Evolutionary conservation across 2,329 filamentous ascomycete genomes (phyloP).

Genomic region (Talaromyces pinophilus): DNA sequence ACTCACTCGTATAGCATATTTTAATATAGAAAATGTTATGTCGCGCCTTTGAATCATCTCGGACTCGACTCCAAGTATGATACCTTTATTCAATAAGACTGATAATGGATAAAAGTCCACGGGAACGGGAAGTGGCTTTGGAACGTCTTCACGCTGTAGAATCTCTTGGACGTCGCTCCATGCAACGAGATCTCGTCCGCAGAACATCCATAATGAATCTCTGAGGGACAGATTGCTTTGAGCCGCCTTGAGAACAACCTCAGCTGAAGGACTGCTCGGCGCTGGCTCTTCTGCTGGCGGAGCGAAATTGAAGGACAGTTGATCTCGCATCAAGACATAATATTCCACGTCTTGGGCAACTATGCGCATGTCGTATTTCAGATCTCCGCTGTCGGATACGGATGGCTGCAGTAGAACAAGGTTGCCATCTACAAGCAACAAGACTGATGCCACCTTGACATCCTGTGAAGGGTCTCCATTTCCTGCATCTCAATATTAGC

Average conservation of each 20-base stretch:
- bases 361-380: slow-evolving; percentile 98
- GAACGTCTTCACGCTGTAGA: slow-evolving; percentile 71
- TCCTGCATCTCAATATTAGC: slow-evolving; percentile 40
- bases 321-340: slow-evolving; percentile 88
- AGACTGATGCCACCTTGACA: slow-evolving; percentile 85
- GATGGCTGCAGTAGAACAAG: slow-evolving; percentile 88
- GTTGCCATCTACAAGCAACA: slow-evolving; percentile 97
- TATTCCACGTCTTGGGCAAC: slow-evolving; percentile 96
- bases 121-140: slow-evolving; percentile 71
- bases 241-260: slow-evolving; percentile 47
- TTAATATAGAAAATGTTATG: slow-evolving; percentile 84
- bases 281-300: slow-evolving; percentile 50
- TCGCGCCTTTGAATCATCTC: slow-evolving; percentile 93
- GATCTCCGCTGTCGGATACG: slow-evolving; percentile 73
- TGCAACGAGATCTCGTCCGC: slow-evolving; percentile 78
- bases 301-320: slow-evolving; percentile 57
- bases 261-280: slow-evolving; percentile 53
- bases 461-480: slow-evolving; percentile 95
- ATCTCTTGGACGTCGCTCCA: slow-evolving; percentile 91
- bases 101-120: slow-evolving; percentile 97
- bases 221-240: slow-evolving; percentile 61
- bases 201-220: slow-evolving; percentile 93
- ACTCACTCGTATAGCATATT: slow-evolving; percentile 81
- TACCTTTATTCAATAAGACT: slow-evolving; percentile 81
- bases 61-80: slow-evolving; percentile 85